Evolutionary conservation across 2,329 filamentous ascomycete species (phyloP).

Genomic region (Chaetomiaceae sp.): DNA sequence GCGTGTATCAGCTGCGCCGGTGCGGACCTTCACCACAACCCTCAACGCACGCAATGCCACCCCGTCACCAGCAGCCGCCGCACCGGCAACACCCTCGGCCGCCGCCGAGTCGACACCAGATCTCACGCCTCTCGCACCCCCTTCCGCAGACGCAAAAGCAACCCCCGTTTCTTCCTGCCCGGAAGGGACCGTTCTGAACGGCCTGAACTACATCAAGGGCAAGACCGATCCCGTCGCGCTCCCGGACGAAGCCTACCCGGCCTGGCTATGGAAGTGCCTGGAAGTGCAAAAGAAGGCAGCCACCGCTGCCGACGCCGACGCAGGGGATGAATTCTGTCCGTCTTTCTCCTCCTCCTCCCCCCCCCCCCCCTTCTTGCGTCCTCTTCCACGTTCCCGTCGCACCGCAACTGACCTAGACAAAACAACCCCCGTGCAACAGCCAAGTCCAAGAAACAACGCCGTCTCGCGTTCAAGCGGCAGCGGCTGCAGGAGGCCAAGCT

Average conservation of each 20-base stretch:
- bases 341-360: conserved; percentile 24
- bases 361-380: background rate
- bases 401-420: no score
- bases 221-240: conserved; percentile 68
- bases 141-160: conserved; percentile 26
- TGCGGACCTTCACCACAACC: conserved; percentile 38
- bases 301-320: conserved; percentile 48
- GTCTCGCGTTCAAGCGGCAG: conserved; percentile 63
- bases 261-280: conserved; percentile 74
- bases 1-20: background rate
- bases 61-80: conserved; percentile 29
- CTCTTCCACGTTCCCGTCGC: no score
- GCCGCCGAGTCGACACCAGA: conserved; percentile 14
- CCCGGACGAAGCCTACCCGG: conserved; percentile 71
- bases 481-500: conserved; percentile 54
- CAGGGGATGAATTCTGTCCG: conserved; percentile 77
- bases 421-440: conserved; percentile 43
- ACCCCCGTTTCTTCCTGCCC: conserved; percentile 49
- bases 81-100: conserved; percentile 17
- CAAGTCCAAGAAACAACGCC: conserved; percentile 79
- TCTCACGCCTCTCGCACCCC: conserved; percentile 32
- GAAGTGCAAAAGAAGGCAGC: conserved; percentile 54
- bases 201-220: conserved; percentile 74
- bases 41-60: conserved; percentile 33
- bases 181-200: conserved; percentile 65